Evolutionary conservation across 257 asterid species (phyloP).

Genomic region (Ocimum tenuiflorum): DNA sequence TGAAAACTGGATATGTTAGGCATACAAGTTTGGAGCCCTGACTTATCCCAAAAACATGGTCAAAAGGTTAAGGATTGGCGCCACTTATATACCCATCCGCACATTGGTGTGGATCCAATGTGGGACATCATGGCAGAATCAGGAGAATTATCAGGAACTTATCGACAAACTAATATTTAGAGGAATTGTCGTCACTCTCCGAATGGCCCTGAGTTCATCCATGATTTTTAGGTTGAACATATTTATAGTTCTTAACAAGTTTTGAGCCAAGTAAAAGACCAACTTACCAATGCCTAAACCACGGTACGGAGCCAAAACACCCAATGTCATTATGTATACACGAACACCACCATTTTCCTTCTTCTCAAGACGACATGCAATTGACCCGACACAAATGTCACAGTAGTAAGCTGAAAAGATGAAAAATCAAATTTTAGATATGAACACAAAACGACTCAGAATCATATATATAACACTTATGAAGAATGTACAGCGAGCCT

Average conservation of each 20-base stretch:
- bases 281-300: constrained; percentile 46
- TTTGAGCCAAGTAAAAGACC: background rate
- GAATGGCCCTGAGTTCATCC: background rate
- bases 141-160: background rate
- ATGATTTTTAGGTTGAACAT: background rate
- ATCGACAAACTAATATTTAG: background rate
- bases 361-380: constrained; percentile 96
- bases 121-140: too few relatives aligned
- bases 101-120: too few relatives aligned
- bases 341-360: constrained; percentile 72
- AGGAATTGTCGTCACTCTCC: background rate
- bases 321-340: constrained; percentile 81
- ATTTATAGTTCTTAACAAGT: background rate
- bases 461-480: background rate
- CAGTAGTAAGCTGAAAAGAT: constrained; percentile 69
- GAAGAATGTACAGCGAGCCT: background rate
- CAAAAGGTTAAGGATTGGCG: too few relatives aligned
- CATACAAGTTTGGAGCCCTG: too few relatives aligned
- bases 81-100: too few relatives aligned
- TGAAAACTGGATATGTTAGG: background rate
- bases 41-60: too few relatives aligned
- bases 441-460: background rate
- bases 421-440: constrained; percentile 11
- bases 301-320: constrained; percentile 58
- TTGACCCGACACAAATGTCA: constrained; percentile 90